Conservation (phyloP, 108 stramenopile species). For the Skeletonema costatum region DNA sequence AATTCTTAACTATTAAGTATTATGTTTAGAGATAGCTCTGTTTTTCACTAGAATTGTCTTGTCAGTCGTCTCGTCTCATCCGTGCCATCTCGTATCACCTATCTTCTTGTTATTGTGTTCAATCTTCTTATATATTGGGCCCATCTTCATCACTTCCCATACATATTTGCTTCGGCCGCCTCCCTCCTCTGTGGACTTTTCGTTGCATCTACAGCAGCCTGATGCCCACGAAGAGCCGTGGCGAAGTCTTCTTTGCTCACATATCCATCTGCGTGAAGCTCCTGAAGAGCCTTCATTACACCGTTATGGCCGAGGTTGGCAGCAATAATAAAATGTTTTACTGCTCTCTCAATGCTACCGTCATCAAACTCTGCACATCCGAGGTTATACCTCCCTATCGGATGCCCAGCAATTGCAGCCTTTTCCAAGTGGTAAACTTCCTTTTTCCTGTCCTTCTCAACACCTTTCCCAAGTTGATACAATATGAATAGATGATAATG, state of each 20-base stretch:
- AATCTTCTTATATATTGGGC: too few species aligned
- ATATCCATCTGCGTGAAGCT: not conserved
- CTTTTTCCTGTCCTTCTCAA: too few species aligned
- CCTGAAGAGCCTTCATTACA: not conserved
- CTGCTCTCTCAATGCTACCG: not conserved
- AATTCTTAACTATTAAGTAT: too few species aligned
- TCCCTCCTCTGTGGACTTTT: not conserved
- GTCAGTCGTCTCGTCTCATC: too few species aligned
- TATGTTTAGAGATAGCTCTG: too few species aligned
- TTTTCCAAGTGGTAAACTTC: too few species aligned
- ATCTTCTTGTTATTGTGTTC: too few species aligned
- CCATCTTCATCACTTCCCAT: too few species aligned
- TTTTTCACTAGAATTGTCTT: too few species aligned
- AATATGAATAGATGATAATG: not conserved
- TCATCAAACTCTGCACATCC: not conserved
- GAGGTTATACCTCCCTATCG: not conserved
- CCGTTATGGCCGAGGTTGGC: not conserved
- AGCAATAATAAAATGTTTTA: slow-evolving; percentile 1
- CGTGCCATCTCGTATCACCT: too few species aligned
- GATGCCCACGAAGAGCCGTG: not conserved
- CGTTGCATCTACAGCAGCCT: not conserved
- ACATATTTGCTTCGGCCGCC: too few species aligned
- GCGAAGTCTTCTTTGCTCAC: not conserved
- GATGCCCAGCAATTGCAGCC: not conserved
- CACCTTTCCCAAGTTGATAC: not conserved